Conservation (phyloP, 1,139 yeast species). For the Pichia sp. region DNA sequence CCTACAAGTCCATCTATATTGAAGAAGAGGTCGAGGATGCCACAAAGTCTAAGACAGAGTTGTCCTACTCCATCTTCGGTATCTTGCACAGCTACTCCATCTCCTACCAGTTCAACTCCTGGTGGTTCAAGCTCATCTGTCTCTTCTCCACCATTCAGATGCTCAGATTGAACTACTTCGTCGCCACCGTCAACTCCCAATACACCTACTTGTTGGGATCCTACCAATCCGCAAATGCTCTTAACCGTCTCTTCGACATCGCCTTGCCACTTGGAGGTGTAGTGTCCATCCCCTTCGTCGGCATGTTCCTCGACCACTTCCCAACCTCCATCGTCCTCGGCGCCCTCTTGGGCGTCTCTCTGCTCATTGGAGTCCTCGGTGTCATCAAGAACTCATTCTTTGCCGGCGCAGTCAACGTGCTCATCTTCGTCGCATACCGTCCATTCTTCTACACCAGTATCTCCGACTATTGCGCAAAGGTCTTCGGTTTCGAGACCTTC, state of each 20-base stretch:
- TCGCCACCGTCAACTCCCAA: slow-evolving; percentile 56
- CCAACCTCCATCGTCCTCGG: slow-evolving; percentile 45
- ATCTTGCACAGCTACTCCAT: slow-evolving; percentile 50
- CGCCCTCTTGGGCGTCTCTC: slow-evolving; percentile 42
- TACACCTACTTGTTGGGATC: slow-evolving; percentile 44
- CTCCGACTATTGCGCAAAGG: slow-evolving; percentile 59
- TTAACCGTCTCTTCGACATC: slow-evolving; percentile 55
- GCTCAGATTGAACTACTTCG: slow-evolving; percentile 60
- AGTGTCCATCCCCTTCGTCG: slow-evolving; percentile 56
- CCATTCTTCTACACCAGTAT: slow-evolving; percentile 63
- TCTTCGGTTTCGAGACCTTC: slow-evolving; percentile 43
- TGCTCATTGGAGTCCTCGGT: slow-evolving; percentile 43
- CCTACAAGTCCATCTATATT: slow-evolving; percentile 32
- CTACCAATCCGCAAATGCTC: slow-evolving; percentile 40
- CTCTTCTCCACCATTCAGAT: slow-evolving; percentile 57
- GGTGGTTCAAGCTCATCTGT: slow-evolving; percentile 54
- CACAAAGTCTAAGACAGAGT: slow-evolving; percentile 22
- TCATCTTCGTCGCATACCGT: slow-evolving; percentile 51
- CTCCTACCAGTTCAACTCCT: slow-evolving; percentile 46
- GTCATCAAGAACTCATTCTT: slow-evolving; percentile 27
- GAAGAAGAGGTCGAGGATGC: slow-evolving; percentile 32
- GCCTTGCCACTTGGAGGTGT: slow-evolving; percentile 61
- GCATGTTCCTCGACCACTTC: slow-evolving; percentile 49
- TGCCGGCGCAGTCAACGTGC: slow-evolving; percentile 43
- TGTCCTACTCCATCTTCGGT: slow-evolving; percentile 54